A percentile compares a stretch with the other conserved stretches of the same genome.
These are phyloP conservation scores for Lentinula lateritia DNA, from an alignment of 768 basidiomycete species.

Conservation along the genomic window DNA sequence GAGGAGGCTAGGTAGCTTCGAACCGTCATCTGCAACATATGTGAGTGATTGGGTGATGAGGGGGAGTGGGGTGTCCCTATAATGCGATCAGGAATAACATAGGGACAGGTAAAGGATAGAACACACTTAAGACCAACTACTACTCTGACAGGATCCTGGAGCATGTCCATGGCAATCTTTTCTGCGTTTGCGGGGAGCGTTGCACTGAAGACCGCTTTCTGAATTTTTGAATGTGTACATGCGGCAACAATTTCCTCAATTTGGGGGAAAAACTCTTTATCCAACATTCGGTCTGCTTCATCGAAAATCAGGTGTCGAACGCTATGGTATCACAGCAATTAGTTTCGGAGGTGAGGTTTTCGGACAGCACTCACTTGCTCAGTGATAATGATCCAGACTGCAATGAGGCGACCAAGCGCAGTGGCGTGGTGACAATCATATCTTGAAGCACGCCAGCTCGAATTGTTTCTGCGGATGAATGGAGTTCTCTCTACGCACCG, in stretches of 20 bases:
- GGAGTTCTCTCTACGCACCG: slow-evolving; percentile 41
- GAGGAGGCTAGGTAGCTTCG: slow-evolving; percentile 88
- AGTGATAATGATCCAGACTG: slow-evolving; percentile 62
- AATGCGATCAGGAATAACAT: not conserved
- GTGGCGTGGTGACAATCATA: slow-evolving; percentile 87
- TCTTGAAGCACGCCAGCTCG: slow-evolving; percentile 38
- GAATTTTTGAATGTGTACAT: slow-evolving; percentile 62
- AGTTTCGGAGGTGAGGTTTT: not conserved
- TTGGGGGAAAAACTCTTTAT: slow-evolving; percentile 83
- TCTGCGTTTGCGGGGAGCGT: slow-evolving; percentile 89
- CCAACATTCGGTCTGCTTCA: slow-evolving; percentile 89
- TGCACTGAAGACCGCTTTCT: slow-evolving; percentile 91
- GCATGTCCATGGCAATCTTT: slow-evolving; percentile 79
- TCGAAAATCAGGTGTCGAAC: slow-evolving; percentile 85
- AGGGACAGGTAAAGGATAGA: not conserved
- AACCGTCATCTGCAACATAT: slow-evolving; percentile 89
- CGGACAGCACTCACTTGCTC: slow-evolving; percentile 52
- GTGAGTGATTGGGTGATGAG: slow-evolving; percentile 85
- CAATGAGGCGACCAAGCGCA: slow-evolving; percentile 79
- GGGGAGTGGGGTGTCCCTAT: slow-evolving; percentile 88
- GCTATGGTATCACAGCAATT: slow-evolving; percentile 29
- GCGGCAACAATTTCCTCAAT: slow-evolving; percentile 81
- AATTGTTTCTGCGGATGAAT: not conserved
- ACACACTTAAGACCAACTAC: slow-evolving; percentile 96
- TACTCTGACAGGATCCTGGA: slow-evolving; percentile 82